Evolutionary conservation across 163 green algal genomes (phyloP).

Genomic region (Prototheca wickerhamii): DNA sequence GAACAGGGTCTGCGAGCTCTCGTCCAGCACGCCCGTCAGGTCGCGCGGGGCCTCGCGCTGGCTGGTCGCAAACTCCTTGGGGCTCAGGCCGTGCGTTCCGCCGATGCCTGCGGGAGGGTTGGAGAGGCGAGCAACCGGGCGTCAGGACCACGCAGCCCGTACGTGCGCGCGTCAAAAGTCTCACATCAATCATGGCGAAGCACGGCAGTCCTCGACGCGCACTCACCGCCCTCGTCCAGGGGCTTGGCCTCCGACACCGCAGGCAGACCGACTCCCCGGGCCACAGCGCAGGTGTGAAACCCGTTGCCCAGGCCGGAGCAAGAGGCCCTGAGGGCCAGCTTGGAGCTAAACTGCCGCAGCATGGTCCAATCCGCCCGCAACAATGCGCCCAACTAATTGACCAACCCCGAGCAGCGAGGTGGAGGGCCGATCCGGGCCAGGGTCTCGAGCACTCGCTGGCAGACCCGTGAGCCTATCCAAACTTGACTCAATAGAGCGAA

Average conservation of each 20-base stretch:
- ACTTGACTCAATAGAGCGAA: too few relatives aligned
- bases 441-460: too few relatives aligned
- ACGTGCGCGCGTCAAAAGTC: background rate
- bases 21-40: conserved; percentile 59
- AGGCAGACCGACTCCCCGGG: conserved; percentile 17
- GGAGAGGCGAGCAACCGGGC: background rate
- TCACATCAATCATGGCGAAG: background rate
- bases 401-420: conserved; percentile 15
- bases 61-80: conserved; percentile 17
- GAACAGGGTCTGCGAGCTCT: conserved; percentile 75
- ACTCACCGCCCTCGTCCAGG: conserved; percentile 10
- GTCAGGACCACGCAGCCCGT: background rate
- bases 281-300: conserved; percentile 14
- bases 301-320: background rate
- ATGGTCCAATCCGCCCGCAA: background rate
- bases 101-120: background rate
- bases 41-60: conserved; percentile 39
- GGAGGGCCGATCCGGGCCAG: background rate
- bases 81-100: conserved; percentile 12
- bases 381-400: conserved; percentile 7
- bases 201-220: background rate
- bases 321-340: conserved; percentile 3
- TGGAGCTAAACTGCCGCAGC: conserved; percentile 12
- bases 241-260: background rate
- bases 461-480: too few relatives aligned